Evolutionary conservation across 129 eudicot species (phyloP).

Genomic region (Cynara cardunculus): DNA sequence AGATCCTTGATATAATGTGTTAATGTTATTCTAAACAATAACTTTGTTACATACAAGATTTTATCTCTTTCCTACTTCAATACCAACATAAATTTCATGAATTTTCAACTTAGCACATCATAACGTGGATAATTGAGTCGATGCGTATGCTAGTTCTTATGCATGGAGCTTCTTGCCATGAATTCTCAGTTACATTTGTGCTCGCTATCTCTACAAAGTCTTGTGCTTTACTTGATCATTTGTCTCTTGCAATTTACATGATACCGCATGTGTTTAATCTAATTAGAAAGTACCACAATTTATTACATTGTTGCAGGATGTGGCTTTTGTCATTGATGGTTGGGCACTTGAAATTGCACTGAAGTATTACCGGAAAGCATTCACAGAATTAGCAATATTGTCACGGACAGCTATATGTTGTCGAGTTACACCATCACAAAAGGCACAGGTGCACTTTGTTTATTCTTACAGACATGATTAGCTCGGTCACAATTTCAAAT

Average conservation of each 20-base stretch:
- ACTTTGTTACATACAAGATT: too few relatives aligned
- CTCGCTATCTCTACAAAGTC: not conserved
- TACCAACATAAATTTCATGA: too few relatives aligned
- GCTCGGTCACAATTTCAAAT: not conserved
- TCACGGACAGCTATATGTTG: constrained; percentile 97
- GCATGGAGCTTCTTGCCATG: not conserved
- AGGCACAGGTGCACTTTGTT: constrained; percentile 74
- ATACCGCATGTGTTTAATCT: not conserved
- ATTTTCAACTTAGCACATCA: not conserved
- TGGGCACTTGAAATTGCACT: constrained; percentile 99
- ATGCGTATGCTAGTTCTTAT: not conserved
- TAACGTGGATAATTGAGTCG: not conserved
- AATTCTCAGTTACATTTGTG: not conserved
- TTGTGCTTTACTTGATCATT: not conserved
- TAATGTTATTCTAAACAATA: too few relatives aligned
- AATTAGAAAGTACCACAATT: not conserved
- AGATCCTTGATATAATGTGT: not conserved
- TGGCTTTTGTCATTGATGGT: constrained; percentile 96
- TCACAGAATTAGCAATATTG: constrained; percentile 86
- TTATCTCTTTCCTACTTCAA: too few relatives aligned
- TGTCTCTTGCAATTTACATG: not conserved
- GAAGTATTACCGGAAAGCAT: constrained; percentile 77
- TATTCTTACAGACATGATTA: not conserved
- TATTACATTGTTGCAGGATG: constrained; percentile 53
- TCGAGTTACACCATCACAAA: constrained; percentile 98